Conservation (phyloP, 805 yeast genomes). For the Kodamaea neixiangensis region DNA sequence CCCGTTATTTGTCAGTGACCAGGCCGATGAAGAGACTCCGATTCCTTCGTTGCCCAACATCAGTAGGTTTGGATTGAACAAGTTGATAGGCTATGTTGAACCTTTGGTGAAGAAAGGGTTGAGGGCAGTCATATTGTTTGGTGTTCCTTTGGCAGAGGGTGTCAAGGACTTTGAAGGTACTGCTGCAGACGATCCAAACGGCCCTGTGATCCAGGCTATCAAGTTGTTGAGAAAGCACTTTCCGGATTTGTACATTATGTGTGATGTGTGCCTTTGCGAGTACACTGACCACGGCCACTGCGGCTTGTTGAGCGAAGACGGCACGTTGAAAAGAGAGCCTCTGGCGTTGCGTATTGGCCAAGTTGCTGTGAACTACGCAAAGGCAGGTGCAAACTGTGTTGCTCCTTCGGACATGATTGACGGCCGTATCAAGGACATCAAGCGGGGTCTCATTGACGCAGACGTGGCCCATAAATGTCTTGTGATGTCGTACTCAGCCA, state of each 20-base stretch:
- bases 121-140: constrained; percentile 83
- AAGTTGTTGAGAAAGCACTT: constrained; percentile 61
- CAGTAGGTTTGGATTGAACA: constrained; percentile 82
- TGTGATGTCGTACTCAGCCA: constrained; percentile 92
- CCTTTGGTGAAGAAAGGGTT: constrained; percentile 78
- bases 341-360: constrained; percentile 86
- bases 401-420: constrained; percentile 99
- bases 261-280: constrained; percentile 96
- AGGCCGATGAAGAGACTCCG: constrained; percentile 71
- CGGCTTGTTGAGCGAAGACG: constrained; percentile 87
- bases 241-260: constrained; percentile 84
- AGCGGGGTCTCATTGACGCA: constrained; percentile 76
- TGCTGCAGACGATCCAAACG: constrained; percentile 93
- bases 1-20: constrained; percentile 84
- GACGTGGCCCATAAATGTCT: constrained; percentile 84
- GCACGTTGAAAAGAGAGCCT: constrained; percentile 71
- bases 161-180: constrained; percentile 81
- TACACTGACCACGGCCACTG: constrained; percentile 98
- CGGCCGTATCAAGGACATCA: constrained; percentile 88
- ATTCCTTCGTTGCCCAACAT: constrained; percentile 87
- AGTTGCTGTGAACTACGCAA: constrained; percentile 92
- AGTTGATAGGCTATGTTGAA: constrained; percentile 68
- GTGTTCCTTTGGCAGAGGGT: constrained; percentile 79
- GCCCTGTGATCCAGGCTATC: constrained; percentile 87
- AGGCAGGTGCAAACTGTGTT: constrained; percentile 92